Evolutionary conservation across 1,284 basidiomycete species (phyloP).

Genomic region (Coniferiporia weirii): DNA sequence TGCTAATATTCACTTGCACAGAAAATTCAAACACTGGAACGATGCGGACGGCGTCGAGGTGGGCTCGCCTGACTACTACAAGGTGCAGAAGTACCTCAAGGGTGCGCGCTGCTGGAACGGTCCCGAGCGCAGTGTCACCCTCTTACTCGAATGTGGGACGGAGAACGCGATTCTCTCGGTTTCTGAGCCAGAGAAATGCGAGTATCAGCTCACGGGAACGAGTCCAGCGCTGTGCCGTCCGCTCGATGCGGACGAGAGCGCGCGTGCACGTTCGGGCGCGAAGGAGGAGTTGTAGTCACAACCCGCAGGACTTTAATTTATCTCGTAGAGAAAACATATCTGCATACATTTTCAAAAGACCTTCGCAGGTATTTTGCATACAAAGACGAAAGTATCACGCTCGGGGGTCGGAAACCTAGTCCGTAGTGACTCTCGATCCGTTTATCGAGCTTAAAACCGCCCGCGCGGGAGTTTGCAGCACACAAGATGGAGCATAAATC

Average conservation of each 20-base stretch:
- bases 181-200: slow-evolving; percentile 94
- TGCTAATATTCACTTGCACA: slow-evolving; percentile 26
- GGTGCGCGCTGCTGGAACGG: slow-evolving; percentile 98
- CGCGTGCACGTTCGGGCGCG: slow-evolving; percentile 21
- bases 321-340: neutral
- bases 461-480: too few relatives aligned
- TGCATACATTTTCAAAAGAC: neutral
- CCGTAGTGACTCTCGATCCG: too few relatives aligned
- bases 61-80: slow-evolving; percentile 72
- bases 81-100: slow-evolving; percentile 74
- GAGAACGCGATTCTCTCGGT: slow-evolving; percentile 83
- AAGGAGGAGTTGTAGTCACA: slow-evolving; percentile 50
- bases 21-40: slow-evolving; percentile 78
- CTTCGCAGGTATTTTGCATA: too few relatives aligned
- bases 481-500: neutral
- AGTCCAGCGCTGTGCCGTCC: slow-evolving; percentile 88
- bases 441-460: too few relatives aligned
- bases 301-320: neutral
- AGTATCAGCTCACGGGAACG: slow-evolving; percentile 86
- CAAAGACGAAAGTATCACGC: too few relatives aligned
- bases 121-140: slow-evolving; percentile 77
- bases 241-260: slow-evolving; percentile 27
- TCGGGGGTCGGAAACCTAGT: too few relatives aligned
- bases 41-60: slow-evolving; percentile 44
- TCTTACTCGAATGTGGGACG: slow-evolving; percentile 80